A percentile compares a stretch with the other conserved stretches of the same genome.
Conservation (phyloP, 345 rosid species). For the Linum tenue region DNA sequence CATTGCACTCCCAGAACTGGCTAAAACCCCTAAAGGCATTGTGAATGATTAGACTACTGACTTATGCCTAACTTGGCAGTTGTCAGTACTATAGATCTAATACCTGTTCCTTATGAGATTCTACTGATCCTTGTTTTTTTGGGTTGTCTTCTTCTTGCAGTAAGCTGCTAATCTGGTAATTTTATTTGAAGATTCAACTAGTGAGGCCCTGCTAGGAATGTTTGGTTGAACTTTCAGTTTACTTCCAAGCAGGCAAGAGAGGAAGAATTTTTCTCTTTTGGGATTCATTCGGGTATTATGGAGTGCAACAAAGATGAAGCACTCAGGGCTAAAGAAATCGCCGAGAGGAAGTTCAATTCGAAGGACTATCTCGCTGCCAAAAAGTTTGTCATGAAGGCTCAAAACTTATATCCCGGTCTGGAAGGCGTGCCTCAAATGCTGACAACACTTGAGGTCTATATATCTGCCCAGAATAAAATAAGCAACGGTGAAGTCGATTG, state of each 20-base stretch:
- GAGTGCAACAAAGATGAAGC: constrained; percentile 96
- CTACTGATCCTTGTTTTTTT: neutral
- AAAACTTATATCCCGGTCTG: constrained; percentile 56
- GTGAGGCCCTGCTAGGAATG: neutral
- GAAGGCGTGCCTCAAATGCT: constrained; percentile 61
- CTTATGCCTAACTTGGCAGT: too few relatives aligned
- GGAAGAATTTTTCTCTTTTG: neutral
- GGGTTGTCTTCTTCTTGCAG: neutral
- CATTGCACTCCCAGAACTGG: too few relatives aligned
- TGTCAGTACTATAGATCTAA: too few relatives aligned
- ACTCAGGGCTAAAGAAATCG: constrained; percentile 69
- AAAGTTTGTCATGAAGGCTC: constrained; percentile 72
- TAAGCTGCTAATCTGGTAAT: neutral
- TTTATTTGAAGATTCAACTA: neutral
- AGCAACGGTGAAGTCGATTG: constrained; percentile 58
- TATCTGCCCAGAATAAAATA: constrained; percentile 53
- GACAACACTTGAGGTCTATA: constrained; percentile 48
- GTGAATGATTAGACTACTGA: too few relatives aligned
- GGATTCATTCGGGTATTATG: constrained; percentile 24
- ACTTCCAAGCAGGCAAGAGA: neutral
- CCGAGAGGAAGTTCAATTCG: constrained; percentile 64
- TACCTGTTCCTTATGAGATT: too few relatives aligned
- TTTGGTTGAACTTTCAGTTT: neutral
- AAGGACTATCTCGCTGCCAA: constrained; percentile 65
- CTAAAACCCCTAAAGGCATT: too few relatives aligned